Evolutionary conservation across 2,329 filamentous ascomycete species (phyloP).

Genomic region (Monilinia fructicola): DNA sequence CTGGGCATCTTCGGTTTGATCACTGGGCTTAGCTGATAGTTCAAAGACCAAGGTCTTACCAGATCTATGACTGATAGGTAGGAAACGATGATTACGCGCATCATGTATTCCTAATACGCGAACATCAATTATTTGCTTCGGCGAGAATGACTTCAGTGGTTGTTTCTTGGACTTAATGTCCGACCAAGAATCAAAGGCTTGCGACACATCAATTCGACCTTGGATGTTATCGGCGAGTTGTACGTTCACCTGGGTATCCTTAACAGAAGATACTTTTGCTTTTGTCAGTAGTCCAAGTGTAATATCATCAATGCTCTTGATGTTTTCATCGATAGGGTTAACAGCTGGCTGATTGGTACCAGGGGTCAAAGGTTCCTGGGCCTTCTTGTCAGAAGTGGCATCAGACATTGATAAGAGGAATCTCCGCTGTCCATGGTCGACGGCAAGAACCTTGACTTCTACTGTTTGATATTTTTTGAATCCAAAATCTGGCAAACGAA

Average conservation of each 20-base stretch:
- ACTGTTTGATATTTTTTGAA: slow-evolving; percentile 75
- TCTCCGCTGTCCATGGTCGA: slow-evolving; percentile 68
- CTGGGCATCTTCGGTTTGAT: slow-evolving; percentile 52
- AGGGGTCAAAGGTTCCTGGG: slow-evolving; percentile 37
- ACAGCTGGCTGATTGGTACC: slow-evolving; percentile 45
- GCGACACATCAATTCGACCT: slow-evolving; percentile 89
- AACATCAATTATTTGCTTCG: slow-evolving; percentile 69
- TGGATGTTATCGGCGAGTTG: slow-evolving; percentile 82
- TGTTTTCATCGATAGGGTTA: slow-evolving; percentile 64
- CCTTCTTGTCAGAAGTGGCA: slow-evolving; percentile 50
- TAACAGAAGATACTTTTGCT: slow-evolving; percentile 78
- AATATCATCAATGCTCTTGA: slow-evolving; percentile 69
- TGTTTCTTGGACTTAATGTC: slow-evolving; percentile 80
- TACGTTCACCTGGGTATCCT: slow-evolving; percentile 90
- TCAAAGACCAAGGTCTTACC: slow-evolving; percentile 80
- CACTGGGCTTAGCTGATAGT: slow-evolving; percentile 74
- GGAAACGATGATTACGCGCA: slow-evolving; percentile 83
- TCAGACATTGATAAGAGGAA: slow-evolving; percentile 63
- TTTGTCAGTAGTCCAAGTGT: slow-evolving; percentile 70
- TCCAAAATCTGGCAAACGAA: slow-evolving; percentile 71
- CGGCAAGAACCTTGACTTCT: slow-evolving; percentile 66
- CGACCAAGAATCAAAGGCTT: slow-evolving; percentile 85
- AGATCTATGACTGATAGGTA: slow-evolving; percentile 84
- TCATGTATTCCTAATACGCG: slow-evolving; percentile 86
- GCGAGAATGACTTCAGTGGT: slow-evolving; percentile 72